These are phyloP conservation scores for Exophiala aquamarina DNA, from an alignment of 2,329 filamentous ascomycete species.

Conservation along the genomic window DNA sequence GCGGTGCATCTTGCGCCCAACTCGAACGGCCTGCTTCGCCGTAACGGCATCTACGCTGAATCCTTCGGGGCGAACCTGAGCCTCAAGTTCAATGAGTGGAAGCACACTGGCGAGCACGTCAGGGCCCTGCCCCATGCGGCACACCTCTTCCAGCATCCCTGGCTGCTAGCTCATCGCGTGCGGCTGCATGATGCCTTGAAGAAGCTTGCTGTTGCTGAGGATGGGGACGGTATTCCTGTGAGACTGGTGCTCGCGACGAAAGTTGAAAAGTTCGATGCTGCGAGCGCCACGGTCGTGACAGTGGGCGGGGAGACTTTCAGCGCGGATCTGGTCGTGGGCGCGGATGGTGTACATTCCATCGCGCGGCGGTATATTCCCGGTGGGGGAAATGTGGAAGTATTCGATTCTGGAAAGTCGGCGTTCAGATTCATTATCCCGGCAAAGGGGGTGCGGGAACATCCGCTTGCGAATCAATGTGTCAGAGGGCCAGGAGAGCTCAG, in stretches of 20 bases:
- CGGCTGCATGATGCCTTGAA: constrained; percentile 56
- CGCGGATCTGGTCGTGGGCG: constrained; percentile 54
- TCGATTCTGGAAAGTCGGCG: constrained; percentile 38
- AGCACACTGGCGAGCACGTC: constrained; percentile 64
- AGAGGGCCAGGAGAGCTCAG: constrained; percentile 41
- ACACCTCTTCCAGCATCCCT: constrained; percentile 59
- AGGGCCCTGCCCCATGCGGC: constrained; percentile 58
- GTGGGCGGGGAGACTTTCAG: constrained; percentile 44
- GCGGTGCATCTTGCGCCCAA: constrained; percentile 66
- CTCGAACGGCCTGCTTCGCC: constrained; percentile 55
- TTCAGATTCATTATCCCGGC: constrained; percentile 39
- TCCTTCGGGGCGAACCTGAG: constrained; percentile 47
- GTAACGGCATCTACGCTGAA: constrained; percentile 44
- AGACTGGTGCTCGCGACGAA: constrained; percentile 43
- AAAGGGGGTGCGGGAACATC: constrained; percentile 35
- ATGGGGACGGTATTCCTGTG: constrained; percentile 37
- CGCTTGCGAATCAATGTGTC: constrained; percentile 38
- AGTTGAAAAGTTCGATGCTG: constrained; percentile 34
- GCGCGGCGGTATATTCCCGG: constrained; percentile 30
- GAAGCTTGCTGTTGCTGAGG: constrained; percentile 40
- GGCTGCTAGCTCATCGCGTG: constrained; percentile 56
- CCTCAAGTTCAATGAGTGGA: no score
- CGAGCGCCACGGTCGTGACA: constrained; percentile 41
- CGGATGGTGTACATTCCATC: constrained; percentile 51
- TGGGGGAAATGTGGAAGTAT: constrained; percentile 32